Conservation (phyloP, 345 rosid species). For the Angophora floribunda region DNA sequence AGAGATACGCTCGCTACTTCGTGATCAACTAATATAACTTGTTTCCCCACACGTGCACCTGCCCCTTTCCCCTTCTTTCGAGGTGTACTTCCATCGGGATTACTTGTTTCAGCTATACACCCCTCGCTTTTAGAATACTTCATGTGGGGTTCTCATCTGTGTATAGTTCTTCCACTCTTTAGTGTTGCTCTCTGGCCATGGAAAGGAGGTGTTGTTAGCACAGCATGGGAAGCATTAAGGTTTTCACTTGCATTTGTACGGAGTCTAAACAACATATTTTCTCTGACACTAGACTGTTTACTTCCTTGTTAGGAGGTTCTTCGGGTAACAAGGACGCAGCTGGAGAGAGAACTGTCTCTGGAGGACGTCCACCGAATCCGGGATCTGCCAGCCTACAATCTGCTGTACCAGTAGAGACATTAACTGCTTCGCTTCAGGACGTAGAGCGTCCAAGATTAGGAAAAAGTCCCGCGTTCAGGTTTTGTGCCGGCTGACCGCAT, state of each 20-base stretch:
- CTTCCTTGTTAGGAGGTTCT: slow-evolving; percentile 61
- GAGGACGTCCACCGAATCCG: slow-evolving; percentile 68
- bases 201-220: no score
- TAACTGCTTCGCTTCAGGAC: background rate
- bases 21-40: background rate
- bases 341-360: slow-evolving; percentile 80
- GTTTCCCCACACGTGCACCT: background rate
- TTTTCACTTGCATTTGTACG: background rate
- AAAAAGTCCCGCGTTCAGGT: background rate
- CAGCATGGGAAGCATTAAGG: background rate
- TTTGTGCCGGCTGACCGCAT: background rate
- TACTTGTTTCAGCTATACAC: background rate
- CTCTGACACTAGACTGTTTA: background rate
- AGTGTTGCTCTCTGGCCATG: background rate
- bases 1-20: background rate
- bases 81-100: background rate
- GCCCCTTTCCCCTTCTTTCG: background rate
- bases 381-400: slow-evolving; percentile 86
- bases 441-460: background rate
- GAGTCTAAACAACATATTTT: background rate
- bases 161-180: background rate
- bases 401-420: slow-evolving; percentile 42
- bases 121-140: background rate
- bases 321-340: slow-evolving; percentile 64
- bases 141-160: background rate